Percentiles rank a stretch among this genome's conserved stretches.
Conservation (phyloP, 129 eudicot genomes). For the Ambrosia trifida region DNA sequence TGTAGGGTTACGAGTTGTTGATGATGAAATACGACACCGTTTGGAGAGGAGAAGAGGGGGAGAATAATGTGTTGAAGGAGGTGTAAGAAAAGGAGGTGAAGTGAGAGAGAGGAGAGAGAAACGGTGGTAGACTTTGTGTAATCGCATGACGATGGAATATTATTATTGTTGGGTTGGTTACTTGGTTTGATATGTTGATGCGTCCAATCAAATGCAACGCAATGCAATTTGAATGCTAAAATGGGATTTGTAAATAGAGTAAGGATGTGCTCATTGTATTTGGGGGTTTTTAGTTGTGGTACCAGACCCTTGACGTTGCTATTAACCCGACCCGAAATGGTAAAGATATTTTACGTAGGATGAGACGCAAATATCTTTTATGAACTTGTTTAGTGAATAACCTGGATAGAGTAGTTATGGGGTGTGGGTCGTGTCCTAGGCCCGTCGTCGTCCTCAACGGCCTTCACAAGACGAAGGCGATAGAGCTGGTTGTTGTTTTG, state of each 20-base stretch:
- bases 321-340: constrained; percentile 5
- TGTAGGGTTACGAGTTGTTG: constrained; percentile 1
- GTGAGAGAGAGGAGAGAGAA: constrained; percentile 52
- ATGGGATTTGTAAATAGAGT: not conserved
- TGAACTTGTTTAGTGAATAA: too few relatives aligned
- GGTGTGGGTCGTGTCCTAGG: too few relatives aligned
- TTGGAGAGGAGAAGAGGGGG: constrained; percentile 28
- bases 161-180: constrained; percentile 25
- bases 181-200: constrained; percentile 12
- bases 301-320: not conserved
- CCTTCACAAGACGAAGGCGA: too few relatives aligned
- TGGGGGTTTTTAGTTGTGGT: constrained; percentile 1
- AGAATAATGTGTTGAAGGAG: constrained; percentile 26
- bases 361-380: not conserved
- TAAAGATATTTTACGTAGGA: not conserved
- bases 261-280: not conserved
- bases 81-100: constrained; percentile 30
- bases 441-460: too few relatives aligned
- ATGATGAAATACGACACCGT: constrained; percentile 34
- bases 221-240: constrained; percentile 13
- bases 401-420: too few relatives aligned
- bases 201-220: constrained; percentile 12
- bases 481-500: too few relatives aligned
- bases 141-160: constrained; percentile 54
- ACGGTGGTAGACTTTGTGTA: constrained; percentile 77